These are phyloP conservation scores for Dioszegia aurantiaca DNA, from an alignment of 768 basidiomycete species.

Conservation along the genomic window DNA sequence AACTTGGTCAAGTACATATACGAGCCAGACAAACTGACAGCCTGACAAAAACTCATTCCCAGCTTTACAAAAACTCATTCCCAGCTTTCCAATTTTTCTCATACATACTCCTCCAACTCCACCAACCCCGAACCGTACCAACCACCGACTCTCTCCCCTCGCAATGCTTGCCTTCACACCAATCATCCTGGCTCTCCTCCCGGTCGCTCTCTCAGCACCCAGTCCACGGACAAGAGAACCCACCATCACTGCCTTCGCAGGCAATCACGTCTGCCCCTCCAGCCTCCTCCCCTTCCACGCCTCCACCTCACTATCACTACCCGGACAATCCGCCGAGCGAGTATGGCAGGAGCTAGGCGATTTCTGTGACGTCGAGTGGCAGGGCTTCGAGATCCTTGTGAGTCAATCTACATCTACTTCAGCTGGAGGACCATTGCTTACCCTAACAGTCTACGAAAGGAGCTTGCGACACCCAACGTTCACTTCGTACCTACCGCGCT, in stretches of 20 bases:
- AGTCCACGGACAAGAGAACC: background rate
- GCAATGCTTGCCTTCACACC: background rate
- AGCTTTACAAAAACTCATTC: too few species aligned
- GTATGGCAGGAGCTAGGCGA: constrained; percentile 30
- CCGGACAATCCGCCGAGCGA: constrained; percentile 9
- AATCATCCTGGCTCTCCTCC: constrained; percentile 3
- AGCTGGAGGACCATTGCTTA: background rate
- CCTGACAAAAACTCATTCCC: too few species aligned
- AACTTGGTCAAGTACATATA: too few species aligned
- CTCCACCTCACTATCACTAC: constrained; percentile 6
- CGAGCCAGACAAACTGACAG: too few species aligned
- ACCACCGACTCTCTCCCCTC: background rate
- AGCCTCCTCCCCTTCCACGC: constrained; percentile 7
- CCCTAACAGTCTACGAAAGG: constrained; percentile 17
- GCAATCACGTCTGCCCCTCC: background rate
- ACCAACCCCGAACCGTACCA: background rate
- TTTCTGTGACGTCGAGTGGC: constrained; percentile 30
- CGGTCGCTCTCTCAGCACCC: constrained; percentile 3
- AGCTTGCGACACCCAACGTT: constrained; percentile 15
- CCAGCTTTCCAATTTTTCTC: too few species aligned
- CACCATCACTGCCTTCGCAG: constrained; percentile 6
- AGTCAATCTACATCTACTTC: background rate
- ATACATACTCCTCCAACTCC: background rate
- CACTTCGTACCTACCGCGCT: constrained; percentile 23
- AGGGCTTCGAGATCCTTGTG: constrained; percentile 25